Evolutionary conservation across 257 asterid genomes (phyloP).

Genomic region (Fraxinus americana): DNA sequence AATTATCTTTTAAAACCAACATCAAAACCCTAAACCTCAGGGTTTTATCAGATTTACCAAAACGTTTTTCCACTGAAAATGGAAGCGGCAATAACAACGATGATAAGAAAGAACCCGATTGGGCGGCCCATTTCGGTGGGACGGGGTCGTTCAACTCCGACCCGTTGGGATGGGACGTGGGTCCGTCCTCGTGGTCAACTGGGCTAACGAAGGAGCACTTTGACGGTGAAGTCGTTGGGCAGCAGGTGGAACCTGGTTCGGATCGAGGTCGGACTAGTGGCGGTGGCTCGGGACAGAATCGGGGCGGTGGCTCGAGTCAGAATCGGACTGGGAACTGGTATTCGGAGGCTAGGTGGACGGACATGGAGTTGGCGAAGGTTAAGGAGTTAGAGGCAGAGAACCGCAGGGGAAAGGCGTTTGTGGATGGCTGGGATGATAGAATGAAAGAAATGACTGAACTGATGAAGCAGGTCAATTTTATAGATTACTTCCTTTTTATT

Average conservation of each 20-base stretch:
- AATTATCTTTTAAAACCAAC: slow-evolving; percentile 25
- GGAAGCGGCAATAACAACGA: slow-evolving; percentile 22
- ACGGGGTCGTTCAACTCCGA: slow-evolving; percentile 34
- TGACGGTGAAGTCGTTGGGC: slow-evolving; percentile 80
- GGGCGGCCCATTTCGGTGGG: slow-evolving; percentile 57
- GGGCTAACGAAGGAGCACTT: slow-evolving; percentile 88
- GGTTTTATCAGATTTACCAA: slow-evolving; percentile 27
- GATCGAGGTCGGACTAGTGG: slow-evolving; percentile 17
- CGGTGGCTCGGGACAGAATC: slow-evolving; percentile 5
- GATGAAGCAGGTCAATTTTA: slow-evolving; percentile 65
- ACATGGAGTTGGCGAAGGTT: slow-evolving; percentile 40
- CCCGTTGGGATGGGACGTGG: slow-evolving; percentile 68
- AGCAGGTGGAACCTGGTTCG: slow-evolving; percentile 38
- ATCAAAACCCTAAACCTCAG: slow-evolving; percentile 20
- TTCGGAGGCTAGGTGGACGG: slow-evolving; percentile 53
- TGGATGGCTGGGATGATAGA: slow-evolving; percentile 58
- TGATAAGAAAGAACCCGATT: slow-evolving; percentile 33
- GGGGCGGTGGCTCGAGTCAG: slow-evolving; percentile 10
- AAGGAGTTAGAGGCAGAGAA: slow-evolving; percentile 47
- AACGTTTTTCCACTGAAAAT: slow-evolving; percentile 43
- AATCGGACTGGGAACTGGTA: slow-evolving; percentile 13
- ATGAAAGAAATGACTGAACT: slow-evolving; percentile 51
- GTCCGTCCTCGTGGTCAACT: slow-evolving; percentile 75
- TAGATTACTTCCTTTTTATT: neutral
- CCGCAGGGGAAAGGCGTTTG: slow-evolving; percentile 45